Evolutionary conservation across 2,329 filamentous ascomycete species (phyloP), one percentile per base, ranked within the genome.

Genomic region (Monosporascus cannonballus): DNA sequence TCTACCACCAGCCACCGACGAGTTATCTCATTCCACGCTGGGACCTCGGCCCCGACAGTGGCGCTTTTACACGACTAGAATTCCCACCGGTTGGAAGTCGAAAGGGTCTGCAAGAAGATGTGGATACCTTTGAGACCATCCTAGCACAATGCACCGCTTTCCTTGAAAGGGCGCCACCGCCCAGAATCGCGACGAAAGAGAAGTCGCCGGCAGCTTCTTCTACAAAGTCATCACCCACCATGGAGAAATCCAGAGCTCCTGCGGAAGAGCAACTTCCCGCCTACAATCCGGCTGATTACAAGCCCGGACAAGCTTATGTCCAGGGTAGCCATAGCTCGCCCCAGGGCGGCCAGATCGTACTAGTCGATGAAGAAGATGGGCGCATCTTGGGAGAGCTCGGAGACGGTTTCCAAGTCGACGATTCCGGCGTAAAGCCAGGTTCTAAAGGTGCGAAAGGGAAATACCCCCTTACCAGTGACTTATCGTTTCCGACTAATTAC

Each of bases 61-160:
- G 91, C 54, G 90, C 91, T 18, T 97, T 97, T 67, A 96, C 93
- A 20, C 82, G 91, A 52, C 90, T 99, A 66, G 88, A 96, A 67
- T 97, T 99, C 61, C 92, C 92, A 0, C 69, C 78, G 3, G 75
- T 88, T 24, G 89, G 89, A 20, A 84, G 77, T 55, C 85, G 89
- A 36, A 77, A 81, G 36, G 86, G 89, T 25, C 81, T 89, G 1
- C 91, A 96, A 69, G 92, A 97, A 68, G 93, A 96, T 68, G 79
- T 96, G 42, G 91, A 96, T 67, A 97, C 93, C 1, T 97, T 96
- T 65, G 93, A 97, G 76, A 96, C 93, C 3, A 97, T 97, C 59
- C 79, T 97, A 49, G 93, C 93, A n/a, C 91, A 97, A 72, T 97
- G 93, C 71, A 97, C 93, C 2, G 90, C 93, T 2, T 97, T 99